Base-by-base conservation (phyloP, 371 early-diverging fungal genomes). In the Rhizopus microsporus region DNA sequence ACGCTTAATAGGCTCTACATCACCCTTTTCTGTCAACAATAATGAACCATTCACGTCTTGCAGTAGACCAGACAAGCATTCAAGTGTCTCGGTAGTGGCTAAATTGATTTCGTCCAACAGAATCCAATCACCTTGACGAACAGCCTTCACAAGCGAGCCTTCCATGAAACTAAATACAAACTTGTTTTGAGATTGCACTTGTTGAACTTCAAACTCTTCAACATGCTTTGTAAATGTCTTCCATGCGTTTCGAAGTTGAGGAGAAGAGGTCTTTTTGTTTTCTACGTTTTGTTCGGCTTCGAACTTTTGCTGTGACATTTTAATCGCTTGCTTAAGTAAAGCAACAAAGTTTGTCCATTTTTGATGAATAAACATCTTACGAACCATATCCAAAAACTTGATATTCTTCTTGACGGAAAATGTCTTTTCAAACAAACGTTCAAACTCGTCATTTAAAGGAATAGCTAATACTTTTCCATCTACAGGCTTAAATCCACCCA, bases 41-140 rank as follows among this genome's bases (percentile, higher is more conserved):
- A 96, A 68, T 17, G 93, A 90, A 30, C 90, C 91, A 32, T 88
- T 70, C 2, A 88, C 83, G 59, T 87, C 84, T 67, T 99, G 95
- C 51, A 99, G 74, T 39, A 99, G 71, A 0, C 95, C 93, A 51
- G 91, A 90, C 34, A 99, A 73, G 60, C 93, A 91, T 51, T 96
- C 94, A 29, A 99, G 75, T 0, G 97, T 96, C 73, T 99, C 99
- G 5, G 97, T 86, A 4, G 94, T 82, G 6, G 98, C 97, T 67
- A 99, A 79, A 73, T 99, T 99, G 72, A 99, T 91, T 81, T 99
- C 99, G 77, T 99, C 99, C n/a, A 99, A 81, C 56, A 99, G 72
- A 32, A 99, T 88, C 99, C 99, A 99, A 60, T 93, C 88, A 33
- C 99, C 99, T 8, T 90, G 79, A 45, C 85, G 84, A 4, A 99